Evolutionary conservation across 768 basidiomycete genomes (phyloP).

Genomic region (Clitopilus hobsonii): DNA sequence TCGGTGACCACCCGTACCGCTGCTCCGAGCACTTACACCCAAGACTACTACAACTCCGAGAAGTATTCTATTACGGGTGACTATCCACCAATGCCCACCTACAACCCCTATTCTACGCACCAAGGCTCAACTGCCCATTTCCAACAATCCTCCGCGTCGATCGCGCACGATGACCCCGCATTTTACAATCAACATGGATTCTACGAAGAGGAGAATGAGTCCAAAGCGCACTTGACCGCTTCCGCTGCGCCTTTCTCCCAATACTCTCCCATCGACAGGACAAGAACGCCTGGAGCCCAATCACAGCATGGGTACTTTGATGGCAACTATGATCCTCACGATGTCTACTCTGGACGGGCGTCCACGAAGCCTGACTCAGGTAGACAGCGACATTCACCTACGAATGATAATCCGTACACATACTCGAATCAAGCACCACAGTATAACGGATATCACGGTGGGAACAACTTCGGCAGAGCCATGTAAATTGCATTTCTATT

Average conservation of each 20-base stretch:
- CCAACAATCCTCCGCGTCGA: conserved; percentile 53
- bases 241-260: conserved; percentile 58
- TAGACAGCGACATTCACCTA: conserved; percentile 15
- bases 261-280: conserved; percentile 29
- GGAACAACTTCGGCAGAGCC: neutral
- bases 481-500: neutral
- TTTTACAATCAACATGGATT: conserved; percentile 33
- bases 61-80: conserved; percentile 33
- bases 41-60: conserved; percentile 52
- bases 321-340: conserved; percentile 40
- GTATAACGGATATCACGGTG: neutral
- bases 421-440: neutral
- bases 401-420: conserved; percentile 16
- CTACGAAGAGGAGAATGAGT: conserved; percentile 71
- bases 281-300: conserved; percentile 14
- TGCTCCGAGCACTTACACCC: conserved; percentile 50
- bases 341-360: conserved; percentile 51
- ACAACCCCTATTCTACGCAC: conserved; percentile 60
- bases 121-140: conserved; percentile 50
- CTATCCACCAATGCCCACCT: conserved; percentile 73
- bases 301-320: conserved; percentile 10
- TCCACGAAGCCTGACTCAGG: conserved; percentile 22
- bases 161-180: conserved; percentile 45
- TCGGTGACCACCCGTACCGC: conserved; percentile 52
- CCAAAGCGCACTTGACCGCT: conserved; percentile 52